Percentiles rank a stretch among this genome's conserved stretches.
These are phyloP conservation scores for Amborella trichopoda DNA, from an alignment of 164 flowering plant genomes.

Conservation along the genomic window DNA sequence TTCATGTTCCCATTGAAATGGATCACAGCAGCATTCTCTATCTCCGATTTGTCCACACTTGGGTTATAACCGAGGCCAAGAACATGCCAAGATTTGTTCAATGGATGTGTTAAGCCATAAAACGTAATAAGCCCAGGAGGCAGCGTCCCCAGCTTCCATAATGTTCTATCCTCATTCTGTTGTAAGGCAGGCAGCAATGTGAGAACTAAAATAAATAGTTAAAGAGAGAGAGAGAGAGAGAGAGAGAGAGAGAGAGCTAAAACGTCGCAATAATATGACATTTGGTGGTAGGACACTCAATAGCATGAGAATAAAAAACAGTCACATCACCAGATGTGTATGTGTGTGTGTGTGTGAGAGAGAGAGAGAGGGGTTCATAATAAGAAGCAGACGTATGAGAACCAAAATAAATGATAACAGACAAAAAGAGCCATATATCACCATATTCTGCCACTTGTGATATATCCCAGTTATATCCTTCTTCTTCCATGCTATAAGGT, in stretches of 20 bases:
- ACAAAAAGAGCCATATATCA: constrained; percentile 24
- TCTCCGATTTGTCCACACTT: constrained; percentile 65
- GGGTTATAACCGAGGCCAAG: constrained; percentile 97
- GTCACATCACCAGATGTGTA: too few relatives aligned
- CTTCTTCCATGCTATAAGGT: constrained; percentile 89
- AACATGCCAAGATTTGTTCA: constrained; percentile 94
- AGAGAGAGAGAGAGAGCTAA: not conserved
- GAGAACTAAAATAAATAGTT: not conserved
- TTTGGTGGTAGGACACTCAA: too few relatives aligned
- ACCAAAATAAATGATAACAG: too few relatives aligned
- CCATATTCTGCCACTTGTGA: constrained; percentile 99
- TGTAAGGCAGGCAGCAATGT: not conserved
- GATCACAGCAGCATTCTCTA: constrained; percentile 81
- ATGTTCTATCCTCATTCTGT: constrained; percentile 82
- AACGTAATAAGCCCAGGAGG: constrained; percentile 98
- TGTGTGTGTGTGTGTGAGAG: too few relatives aligned
- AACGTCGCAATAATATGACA: too few relatives aligned
- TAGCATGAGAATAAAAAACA: too few relatives aligned
- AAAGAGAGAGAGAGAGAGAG: not conserved
- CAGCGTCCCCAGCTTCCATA: constrained; percentile 96
- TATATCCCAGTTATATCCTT: constrained; percentile 96
- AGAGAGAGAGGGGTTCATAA: too few relatives aligned
- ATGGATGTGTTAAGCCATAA: constrained; percentile 79
- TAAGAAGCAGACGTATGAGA: too few relatives aligned
- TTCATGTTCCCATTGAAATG: constrained; percentile 99